Percentiles rank a stretch among this genome's conserved stretches.
phyloP scores from a whole-genome alignment of 306 rosid species.

The Quercus mongolica region DNA sequence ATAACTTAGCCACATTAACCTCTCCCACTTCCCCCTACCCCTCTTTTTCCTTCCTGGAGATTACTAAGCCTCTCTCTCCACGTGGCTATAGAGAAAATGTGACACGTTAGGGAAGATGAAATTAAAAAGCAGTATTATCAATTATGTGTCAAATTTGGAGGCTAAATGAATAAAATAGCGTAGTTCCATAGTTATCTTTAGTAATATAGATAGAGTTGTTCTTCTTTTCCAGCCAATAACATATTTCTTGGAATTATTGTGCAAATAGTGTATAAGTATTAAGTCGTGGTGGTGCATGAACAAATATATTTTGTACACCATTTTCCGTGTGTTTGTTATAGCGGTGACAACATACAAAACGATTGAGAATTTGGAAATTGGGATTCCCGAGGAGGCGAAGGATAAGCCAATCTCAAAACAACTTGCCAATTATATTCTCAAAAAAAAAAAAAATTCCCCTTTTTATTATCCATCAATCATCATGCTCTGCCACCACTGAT shows the following conservation, averaged over 20 bases:
- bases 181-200: neutral
- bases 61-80: neutral
- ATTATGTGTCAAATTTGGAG: constrained; percentile 7
- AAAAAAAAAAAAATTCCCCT: neutral
- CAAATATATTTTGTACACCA: neutral
- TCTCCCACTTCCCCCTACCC: no score
- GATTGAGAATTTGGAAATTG: neutral
- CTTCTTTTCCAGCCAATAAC: neutral
- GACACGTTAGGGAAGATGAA: neutral
- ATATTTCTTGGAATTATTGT: neutral
- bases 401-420: constrained; percentile 24
- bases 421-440: constrained; percentile 16
- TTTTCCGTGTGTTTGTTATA: neutral
- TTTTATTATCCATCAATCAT: neutral
- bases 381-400: constrained; percentile 19
- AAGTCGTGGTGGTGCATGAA: neutral
- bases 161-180: neutral
- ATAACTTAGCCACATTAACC: no score
- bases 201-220: neutral
- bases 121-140: neutral
- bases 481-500: neutral
- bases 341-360: neutral
- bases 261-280: neutral
- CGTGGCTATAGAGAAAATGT: neutral
- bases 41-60: no score